Evolutionary conservation across 2,329 filamentous ascomycete genomes (phyloP), one percentile per base, ranked within the genome.

Genomic region (Leptoxyphium fumago): DNA sequence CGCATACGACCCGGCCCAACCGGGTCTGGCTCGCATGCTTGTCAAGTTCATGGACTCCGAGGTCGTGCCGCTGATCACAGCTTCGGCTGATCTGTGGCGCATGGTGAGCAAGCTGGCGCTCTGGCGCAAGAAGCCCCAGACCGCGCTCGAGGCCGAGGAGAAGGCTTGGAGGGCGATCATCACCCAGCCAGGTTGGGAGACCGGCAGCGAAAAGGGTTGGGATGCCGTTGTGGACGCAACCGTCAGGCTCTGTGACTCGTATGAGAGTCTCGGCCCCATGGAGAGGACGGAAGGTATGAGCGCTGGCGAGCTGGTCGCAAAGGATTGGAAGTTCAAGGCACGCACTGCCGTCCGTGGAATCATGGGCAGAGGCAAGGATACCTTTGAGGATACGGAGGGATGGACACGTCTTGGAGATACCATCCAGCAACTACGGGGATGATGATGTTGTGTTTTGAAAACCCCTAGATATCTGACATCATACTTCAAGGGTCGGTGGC

Each of bases 261-360:
- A 95, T 63, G 84, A 91, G 64, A 86, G 81, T 60, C 78, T 87
- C 53, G 67, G 63, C 1, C 53, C 63, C 48, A 61, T 61, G 53
- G 58, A 66, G 52, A 58, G 61, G 53, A 76, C 71, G 6, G 75
- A 76, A 47, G 73, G 74, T 1, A 54, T 73, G 45, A 65, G 55
- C 0, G 67, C 61, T 1, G 69, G 71, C 0, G 77, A 79, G 49
- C 57, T 77, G 28, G 78, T 95, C 2, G 85, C 84, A 2, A 74
- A 73, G 46, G 80, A 80, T 55, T 98, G 91, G 91, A 83, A 77
- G 61, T 84, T 84, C 50, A 96, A 94, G 73, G 84, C 85, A 0
- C 73, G 85, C 54, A 93, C 78, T 60, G 88, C 88, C 10, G 72
- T 94, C 2, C 72, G 87, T 43, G 86, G 84, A 42, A 80, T 96